Base-by-base conservation (phyloP, 1,284 basidiomycete genomes). In the Leccinum angustisporum region DNA sequence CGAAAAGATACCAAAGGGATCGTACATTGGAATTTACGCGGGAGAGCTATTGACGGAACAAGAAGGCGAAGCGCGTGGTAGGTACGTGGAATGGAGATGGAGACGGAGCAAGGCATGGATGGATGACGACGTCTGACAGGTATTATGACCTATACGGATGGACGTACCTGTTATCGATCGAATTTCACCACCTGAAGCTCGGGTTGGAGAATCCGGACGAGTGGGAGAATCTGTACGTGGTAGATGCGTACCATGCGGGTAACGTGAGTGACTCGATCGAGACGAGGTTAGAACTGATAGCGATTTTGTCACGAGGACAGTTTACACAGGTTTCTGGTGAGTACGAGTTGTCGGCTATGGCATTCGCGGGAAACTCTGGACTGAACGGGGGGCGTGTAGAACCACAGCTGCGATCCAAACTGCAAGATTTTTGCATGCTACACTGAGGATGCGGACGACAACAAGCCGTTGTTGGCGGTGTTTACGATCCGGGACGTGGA, bases 361-460 rank as follows among this genome's bases (percentile, higher is more conserved):
- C 46, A 48, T 48, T 2, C 13, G 46, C 46, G 46, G 4, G 46
- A 25, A 4, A 38, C 36, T 38, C 14, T 48, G 21, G 13, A 25
- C 46, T 48, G 46, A 48, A 21, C 46, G 46, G 46, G 46, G 13
- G 46, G 13, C 46, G 46, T 25, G 2, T 48, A 94, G 91, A 95
- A 95, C 68, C 94, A 97, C 70, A 94, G 90, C 16, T 97, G 94
- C 70, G 87, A 93, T 64, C 94, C 95, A 0, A 97, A 97, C 72
- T 86, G 91, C 64, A 74, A 74, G 5, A 82, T 94, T 11, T 80
- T 83, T n/a, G 81, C 91, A 1, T 88, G 86, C 36, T 90, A 92
- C 64, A 85, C 87, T 65, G 85, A 90, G 63, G 86, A 88, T 64
- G 77, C 83, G 53, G 78, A 86, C 69, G 73, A 89, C 53, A 72